Percentiles rank a stretch among this genome's conserved stretches.
Conservation (phyloP, 2,329 filamentous ascomycete genomes). For the Cercospora berteroae region DNA sequence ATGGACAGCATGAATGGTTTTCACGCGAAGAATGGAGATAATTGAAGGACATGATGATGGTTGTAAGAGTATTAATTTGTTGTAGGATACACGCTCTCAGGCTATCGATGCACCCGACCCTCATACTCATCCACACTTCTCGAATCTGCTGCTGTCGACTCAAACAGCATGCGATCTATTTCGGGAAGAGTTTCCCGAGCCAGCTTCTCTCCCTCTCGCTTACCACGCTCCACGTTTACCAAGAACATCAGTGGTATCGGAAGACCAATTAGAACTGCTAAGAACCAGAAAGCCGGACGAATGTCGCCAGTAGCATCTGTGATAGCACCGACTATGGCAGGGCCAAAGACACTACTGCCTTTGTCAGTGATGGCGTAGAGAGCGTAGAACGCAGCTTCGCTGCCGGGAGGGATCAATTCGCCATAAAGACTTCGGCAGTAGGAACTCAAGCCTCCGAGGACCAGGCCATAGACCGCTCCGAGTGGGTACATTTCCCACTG, state of each 20-base stretch:
- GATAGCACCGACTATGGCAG: conserved; percentile 88
- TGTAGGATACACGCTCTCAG: neutral
- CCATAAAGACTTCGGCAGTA: conserved; percentile 92
- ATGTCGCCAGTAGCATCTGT: conserved; percentile 65
- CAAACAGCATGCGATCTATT: neutral
- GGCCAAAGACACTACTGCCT: conserved; percentile 88
- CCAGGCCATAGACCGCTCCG: conserved; percentile 86
- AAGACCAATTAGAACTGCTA: conserved; percentile 78
- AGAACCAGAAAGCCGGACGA: conserved; percentile 78
- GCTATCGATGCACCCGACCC: conserved; percentile 5
- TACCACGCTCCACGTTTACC: conserved; percentile 70
- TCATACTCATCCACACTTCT: conserved; percentile 11
- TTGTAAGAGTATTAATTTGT: neutral
- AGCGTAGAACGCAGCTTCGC: conserved; percentile 93
- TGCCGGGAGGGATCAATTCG: conserved; percentile 89
- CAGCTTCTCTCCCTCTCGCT: conserved; percentile 43
- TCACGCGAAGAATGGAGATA: neutral
- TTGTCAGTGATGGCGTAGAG: conserved; percentile 98
- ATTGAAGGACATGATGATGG: neutral
- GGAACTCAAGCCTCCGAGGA: conserved; percentile 85
- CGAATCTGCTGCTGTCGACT: neutral
- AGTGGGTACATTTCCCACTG: conserved; percentile 97
- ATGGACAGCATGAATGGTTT: neutral
- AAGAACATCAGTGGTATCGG: conserved; percentile 82
- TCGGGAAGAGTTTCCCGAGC: conserved; percentile 35